A percentile compares a stretch with the other conserved stretches of the same genome.
Conservation (phyloP, 1,139 yeast genomes). For the Kodamaea plutei region DNA sequence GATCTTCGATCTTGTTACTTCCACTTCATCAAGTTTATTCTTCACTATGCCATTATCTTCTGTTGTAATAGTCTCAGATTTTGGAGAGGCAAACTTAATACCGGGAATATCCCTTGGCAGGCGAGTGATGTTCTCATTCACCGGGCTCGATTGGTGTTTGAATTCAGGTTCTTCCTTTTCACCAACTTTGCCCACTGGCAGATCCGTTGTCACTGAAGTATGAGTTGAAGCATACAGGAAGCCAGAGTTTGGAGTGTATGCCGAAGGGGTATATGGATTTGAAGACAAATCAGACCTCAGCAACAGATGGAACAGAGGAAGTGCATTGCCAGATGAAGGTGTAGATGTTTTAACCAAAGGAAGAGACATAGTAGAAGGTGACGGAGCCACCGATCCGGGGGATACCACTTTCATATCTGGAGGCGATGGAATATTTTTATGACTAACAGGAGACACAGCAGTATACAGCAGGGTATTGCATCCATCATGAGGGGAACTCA, state of each 20-base stretch:
- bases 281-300: conserved; percentile 2
- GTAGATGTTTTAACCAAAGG: conserved; percentile 1
- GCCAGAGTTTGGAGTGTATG: neutral
- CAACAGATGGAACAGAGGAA: conserved; percentile 6
- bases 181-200: neutral
- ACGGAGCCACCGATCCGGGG: no score
- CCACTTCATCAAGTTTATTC: neutral
- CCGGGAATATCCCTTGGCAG: no score
- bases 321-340: conserved; percentile 2
- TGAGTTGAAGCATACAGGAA: neutral
- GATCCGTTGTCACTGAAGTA: neutral
- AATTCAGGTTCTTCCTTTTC: conserved; percentile 2
- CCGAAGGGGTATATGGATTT: neutral
- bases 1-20: neutral
- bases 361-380: neutral
- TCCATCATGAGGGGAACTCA: neutral
- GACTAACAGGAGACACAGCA: no score
- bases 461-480: no score
- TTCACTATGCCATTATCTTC: no score
- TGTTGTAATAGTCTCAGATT: neutral
- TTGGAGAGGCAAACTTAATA: no score
- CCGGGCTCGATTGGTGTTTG: no score
- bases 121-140: no score
- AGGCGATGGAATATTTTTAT: no score
- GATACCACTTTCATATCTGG: no score